These are phyloP conservation scores for Hemileia vastatrix DNA, from an alignment of 1,284 basidiomycete genomes.

Conservation along the genomic window DNA sequence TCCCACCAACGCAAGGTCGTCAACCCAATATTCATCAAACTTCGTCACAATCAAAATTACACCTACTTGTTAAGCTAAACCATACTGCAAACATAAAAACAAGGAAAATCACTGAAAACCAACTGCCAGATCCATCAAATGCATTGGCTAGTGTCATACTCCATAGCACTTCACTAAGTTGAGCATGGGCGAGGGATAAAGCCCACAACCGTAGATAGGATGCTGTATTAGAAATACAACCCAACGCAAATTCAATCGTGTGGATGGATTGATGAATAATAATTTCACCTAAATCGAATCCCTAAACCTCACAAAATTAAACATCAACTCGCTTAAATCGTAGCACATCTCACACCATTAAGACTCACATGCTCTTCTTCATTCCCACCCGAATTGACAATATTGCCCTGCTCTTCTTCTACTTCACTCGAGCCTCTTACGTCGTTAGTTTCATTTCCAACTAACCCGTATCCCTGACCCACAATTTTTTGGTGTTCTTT, in stretches of 20 bases:
- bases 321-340: not conserved
- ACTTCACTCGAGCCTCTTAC: conserved; percentile 54
- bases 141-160: conserved; percentile 63
- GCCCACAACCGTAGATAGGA: conserved; percentile 99
- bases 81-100: conserved; percentile 64
- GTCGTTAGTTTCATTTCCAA: conserved; percentile 50
- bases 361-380: conserved; percentile 20
- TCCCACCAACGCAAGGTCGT: not conserved
- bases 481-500: conserved; percentile 80
- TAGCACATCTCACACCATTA: not conserved
- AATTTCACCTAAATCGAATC: conserved; percentile 79
- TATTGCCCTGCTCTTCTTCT: conserved; percentile 52
- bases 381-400: conserved; percentile 30
- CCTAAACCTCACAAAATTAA: conserved; percentile 50
- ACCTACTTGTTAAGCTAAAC: conserved; percentile 58
- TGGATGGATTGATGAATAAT: conserved; percentile 95
- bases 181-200: conserved; percentile 91
- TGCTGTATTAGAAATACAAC: conserved; percentile 98
- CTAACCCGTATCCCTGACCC: conserved; percentile 66
- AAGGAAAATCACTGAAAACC: conserved; percentile 54
- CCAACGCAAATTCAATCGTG: conserved; percentile 96
- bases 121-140: conserved; percentile 51
- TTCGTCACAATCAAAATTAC: not conserved
- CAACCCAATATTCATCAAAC: not conserved
- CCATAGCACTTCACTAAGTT: conserved; percentile 92